Base-by-base conservation (phyloP, 148 eudicot genomes). In the Rhododendron vialii region DNA sequence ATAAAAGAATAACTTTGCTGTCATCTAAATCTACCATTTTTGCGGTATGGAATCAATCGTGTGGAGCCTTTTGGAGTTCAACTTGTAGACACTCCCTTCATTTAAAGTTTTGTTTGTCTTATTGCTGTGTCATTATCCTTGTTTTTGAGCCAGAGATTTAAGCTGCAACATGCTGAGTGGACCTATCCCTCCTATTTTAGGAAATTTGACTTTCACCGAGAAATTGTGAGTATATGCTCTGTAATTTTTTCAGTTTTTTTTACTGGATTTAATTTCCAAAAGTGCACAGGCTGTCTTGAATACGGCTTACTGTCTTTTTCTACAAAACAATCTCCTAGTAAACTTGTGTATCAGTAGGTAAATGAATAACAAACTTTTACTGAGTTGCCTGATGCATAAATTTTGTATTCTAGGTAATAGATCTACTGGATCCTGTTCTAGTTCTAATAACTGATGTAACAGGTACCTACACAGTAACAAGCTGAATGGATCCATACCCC, bases 391-490 rank as follows among this genome's bases (percentile, higher is more conserved):
- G 47, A 51, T 78, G 20, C 86, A 22, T 51, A 36, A 22, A 84
- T 35, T 76, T 53, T 47, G 18, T 55, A 30, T 35, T 84, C 30
- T 24, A 84, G 13, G 8, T 4, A 26, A n/a, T 22, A 6, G 48
- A 48, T 84, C 86, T 73, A 28, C 20, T 26, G 14, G 85, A 43
- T 45, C 6, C 28, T 67, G 36, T 69, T 71, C 7, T 71, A 65
- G 79, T 48, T 83, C 81, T 43, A 15, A 18, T 61, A 50, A 69
- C 41, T 38, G 55, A 48, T 78, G 47, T 11, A 87, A 80, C 85
- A 95, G 99, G 90, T 98, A 98, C 91, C 92, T 98, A 89, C 98
- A 98, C 83, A 94, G 96, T 9, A 98, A 98, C 92, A 94, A 90
- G 90, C 89, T 98, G 53, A 91, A 92, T 80, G 99, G 99, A 10